phyloP scores from a whole-genome alignment of 176 grass and related monocot genomes.

The Cenchrus americanus region DNA sequence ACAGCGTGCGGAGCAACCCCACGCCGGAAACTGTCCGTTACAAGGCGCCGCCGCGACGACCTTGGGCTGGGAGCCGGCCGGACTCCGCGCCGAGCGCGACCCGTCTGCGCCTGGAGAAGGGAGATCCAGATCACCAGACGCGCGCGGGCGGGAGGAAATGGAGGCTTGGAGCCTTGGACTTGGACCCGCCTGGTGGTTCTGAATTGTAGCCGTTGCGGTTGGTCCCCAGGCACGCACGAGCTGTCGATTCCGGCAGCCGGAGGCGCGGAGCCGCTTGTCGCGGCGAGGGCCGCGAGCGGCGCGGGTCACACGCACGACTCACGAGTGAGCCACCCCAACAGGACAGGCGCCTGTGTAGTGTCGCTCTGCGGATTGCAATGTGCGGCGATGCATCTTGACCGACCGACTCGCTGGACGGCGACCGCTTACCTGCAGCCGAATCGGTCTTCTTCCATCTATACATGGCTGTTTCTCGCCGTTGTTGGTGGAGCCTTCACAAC shows the following conservation, averaged over 20 bases:
- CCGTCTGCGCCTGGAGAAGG: background rate
- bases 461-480: background rate
- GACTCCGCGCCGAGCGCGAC: background rate
- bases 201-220: constrained; percentile 3
- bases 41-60: background rate
- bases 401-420: background rate
- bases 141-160: background rate
- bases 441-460: background rate
- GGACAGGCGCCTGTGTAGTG: background rate
- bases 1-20: background rate
- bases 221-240: background rate
- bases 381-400: background rate
- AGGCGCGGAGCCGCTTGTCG: background rate
- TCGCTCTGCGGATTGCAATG: background rate
- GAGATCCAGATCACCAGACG: background rate
- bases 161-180: no score
- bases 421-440: background rate
- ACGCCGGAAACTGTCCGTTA: background rate
- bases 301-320: no score
- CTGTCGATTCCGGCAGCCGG: background rate
- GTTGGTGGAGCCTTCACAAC: background rate
- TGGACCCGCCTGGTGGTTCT: background rate
- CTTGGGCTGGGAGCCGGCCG: background rate
- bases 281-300: background rate
- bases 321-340: background rate